Base-by-base conservation (phyloP, 2,329 filamentous ascomycete species). In the Hirsutella thompsonii region DNA sequence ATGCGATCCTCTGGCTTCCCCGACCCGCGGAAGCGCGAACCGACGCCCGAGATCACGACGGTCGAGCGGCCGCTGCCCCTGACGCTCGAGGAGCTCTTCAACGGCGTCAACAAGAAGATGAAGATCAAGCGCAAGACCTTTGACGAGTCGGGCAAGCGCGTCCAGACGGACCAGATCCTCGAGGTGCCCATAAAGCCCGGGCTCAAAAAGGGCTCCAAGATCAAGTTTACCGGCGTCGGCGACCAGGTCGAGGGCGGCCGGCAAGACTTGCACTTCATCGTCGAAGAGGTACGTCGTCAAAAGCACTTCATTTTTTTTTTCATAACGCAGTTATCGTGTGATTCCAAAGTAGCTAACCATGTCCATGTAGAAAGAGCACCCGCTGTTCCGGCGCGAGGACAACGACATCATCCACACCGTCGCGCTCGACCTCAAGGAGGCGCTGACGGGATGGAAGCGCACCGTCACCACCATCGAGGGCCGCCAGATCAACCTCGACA, bases 111-210 rank as follows among this genome's bases (percentile, higher is more conserved):
- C 38, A 98, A 98, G 76, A 95, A 94, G 72, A 87, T 98, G 74
- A 94, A 92, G 68, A 94, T 96, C 49, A 95, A 94, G 70, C 78
- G 90, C 55, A 96, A 96, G 76, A 88, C 83, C 16, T 96, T 86
- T 59, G 92, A 98, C 60, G 70, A 80, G 18, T 80, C 73, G 1
- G 87, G 87, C 43, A 94, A 94, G 68, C 79, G 88, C 52, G 85
- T 77, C 35, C 83, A 81, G 3, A 84, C 89, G 45, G 92, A 98
- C 53, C 84, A 89, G 55, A 86, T 95, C 16, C 68, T 98, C 23
- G 88, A 94, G 56, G 90, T 96, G 40, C 87, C 88, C 37, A 94
- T 98, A 66, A 96, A 95, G 67, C 81, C 87, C 5, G 92, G 92
- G 44, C 67, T 96, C 62, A 95, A 96, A 67, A 89, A 93, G 52